Percentiles rank a stretch among this genome's conserved stretches.
These are phyloP conservation scores for Podospora pseudopauciseta DNA, from an alignment of 495 filamentous ascomycete species.

Conservation along the genomic window DNA sequence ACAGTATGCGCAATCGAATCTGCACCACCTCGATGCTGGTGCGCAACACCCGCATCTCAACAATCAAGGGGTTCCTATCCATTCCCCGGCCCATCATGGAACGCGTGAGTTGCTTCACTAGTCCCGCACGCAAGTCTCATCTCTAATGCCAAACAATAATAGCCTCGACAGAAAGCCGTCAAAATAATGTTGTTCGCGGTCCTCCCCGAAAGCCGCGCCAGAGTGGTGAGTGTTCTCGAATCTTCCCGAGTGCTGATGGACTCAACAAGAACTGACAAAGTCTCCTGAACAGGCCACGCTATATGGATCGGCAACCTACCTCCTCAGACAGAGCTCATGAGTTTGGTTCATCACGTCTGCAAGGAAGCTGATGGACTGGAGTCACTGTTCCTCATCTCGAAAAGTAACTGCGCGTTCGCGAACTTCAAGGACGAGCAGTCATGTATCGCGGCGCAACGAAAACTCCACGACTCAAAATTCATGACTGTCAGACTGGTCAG, in stretches of 20 bases:
- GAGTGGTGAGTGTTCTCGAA: constrained; percentile 38
- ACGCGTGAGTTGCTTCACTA: constrained; percentile 14
- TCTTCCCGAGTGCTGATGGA: not conserved
- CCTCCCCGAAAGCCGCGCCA: constrained; percentile 91
- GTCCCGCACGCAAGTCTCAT: not conserved
- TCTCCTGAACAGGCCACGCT: constrained; percentile 62
- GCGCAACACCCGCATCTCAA: constrained; percentile 12
- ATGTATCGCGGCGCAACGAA: constrained; percentile 71
- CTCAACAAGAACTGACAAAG: constrained; percentile 16
- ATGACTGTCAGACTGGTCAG: constrained; percentile 89
- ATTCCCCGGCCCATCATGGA: constrained; percentile 6
- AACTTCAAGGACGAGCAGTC: constrained; percentile 84
- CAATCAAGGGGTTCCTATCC: constrained; percentile 7
- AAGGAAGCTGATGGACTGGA: constrained; percentile 78
- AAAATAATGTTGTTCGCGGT: constrained; percentile 63
- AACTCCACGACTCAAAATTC: constrained; percentile 90
- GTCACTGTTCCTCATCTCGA: constrained; percentile 91
- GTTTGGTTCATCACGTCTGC: constrained; percentile 87
- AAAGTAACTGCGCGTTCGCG: constrained; percentile 97
- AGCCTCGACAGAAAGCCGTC: constrained; percentile 19
- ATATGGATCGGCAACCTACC: constrained; percentile 97
- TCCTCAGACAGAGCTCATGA: constrained; percentile 70
- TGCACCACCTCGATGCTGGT: constrained; percentile 15
- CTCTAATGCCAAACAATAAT: not conserved
- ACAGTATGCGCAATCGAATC: constrained; percentile 27